Conservation (phyloP, 2,329 filamentous ascomycete species). For the Trichothecium roseum region DNA sequence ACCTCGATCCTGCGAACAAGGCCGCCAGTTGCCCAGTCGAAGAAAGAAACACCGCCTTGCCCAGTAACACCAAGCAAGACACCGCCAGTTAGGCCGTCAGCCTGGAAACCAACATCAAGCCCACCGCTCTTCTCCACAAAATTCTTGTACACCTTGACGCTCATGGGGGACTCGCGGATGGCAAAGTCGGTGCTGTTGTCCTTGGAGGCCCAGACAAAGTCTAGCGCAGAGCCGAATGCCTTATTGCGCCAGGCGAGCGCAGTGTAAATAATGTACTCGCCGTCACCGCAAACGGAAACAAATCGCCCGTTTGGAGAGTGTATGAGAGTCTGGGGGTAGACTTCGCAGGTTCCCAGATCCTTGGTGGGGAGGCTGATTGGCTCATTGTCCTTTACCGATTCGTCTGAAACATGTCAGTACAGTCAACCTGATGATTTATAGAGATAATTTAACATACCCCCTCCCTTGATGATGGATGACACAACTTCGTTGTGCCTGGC, state of each 20-base stretch:
- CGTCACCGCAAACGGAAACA: conserved; percentile 75
- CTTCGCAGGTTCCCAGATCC: conserved; percentile 90
- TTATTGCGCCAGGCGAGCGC: conserved; percentile 95
- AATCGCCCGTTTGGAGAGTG: conserved; percentile 96
- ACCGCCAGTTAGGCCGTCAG: conserved; percentile 82
- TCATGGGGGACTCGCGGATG: conserved; percentile 87
- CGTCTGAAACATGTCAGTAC: conserved; percentile 41
- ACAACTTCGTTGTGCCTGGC: conserved; percentile 91
- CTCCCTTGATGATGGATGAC: conserved; percentile 88
- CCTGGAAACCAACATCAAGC: conserved; percentile 89
- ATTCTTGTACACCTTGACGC: conserved; percentile 95
- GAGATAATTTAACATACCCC: conserved; percentile 33
- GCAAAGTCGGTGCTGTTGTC: conserved; percentile 98
- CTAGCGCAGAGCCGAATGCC: conserved; percentile 86
- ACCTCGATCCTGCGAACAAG: conserved; percentile 88
- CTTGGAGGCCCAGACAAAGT: conserved; percentile 95
- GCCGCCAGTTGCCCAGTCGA: conserved; percentile 86
- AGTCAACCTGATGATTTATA: not conserved
- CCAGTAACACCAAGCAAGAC: conserved; percentile 89
- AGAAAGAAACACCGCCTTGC: conserved; percentile 88
- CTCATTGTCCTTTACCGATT: conserved; percentile 75
- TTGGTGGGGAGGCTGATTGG: conserved; percentile 82
- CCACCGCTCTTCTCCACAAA: conserved; percentile 86
- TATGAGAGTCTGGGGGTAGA: conserved; percentile 87
- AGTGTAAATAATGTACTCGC: conserved; percentile 98